phyloP scores from a whole-genome alignment of 2,329 filamentous ascomycete genomes.

The Aspergillus candidus region DNA sequence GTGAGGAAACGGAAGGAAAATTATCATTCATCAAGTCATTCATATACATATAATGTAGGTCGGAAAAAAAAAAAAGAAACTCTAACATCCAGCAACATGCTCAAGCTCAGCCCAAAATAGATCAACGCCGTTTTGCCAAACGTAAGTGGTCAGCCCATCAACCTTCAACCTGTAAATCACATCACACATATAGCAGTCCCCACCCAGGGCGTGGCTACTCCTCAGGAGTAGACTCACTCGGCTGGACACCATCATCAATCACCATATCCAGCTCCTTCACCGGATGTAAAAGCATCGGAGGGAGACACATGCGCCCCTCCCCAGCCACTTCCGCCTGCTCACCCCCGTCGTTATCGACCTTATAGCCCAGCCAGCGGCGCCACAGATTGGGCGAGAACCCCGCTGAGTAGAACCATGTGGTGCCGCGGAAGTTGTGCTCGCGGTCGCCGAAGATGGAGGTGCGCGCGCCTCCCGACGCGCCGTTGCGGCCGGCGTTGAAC shows the following conservation, averaged over 20 bases:
- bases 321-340: constrained; percentile 67
- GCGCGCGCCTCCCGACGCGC: constrained; percentile 65
- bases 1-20: too few species aligned
- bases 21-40: too few species aligned
- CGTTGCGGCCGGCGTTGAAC: constrained; percentile 73
- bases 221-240: too few species aligned
- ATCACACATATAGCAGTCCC: too few species aligned
- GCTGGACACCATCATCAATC: constrained; percentile 30
- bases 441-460: constrained; percentile 73
- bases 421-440: constrained; percentile 81
- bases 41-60: too few species aligned
- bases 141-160: too few species aligned
- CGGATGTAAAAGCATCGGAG: constrained; percentile 83
- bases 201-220: too few species aligned
- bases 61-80: too few species aligned
- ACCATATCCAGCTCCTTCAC: constrained; percentile 66
- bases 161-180: too few species aligned
- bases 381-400: constrained; percentile 78
- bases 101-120: too few species aligned
- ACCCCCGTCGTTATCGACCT: constrained; percentile 70
- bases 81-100: too few species aligned
- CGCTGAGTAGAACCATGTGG: constrained; percentile 89
- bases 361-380: constrained; percentile 76
- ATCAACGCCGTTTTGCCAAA: too few species aligned
- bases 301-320: constrained; percentile 84